These are phyloP conservation scores for Phalaenopsis hybrid DNA, from an alignment of 116 monocot genomes.

Conservation along the genomic window DNA sequence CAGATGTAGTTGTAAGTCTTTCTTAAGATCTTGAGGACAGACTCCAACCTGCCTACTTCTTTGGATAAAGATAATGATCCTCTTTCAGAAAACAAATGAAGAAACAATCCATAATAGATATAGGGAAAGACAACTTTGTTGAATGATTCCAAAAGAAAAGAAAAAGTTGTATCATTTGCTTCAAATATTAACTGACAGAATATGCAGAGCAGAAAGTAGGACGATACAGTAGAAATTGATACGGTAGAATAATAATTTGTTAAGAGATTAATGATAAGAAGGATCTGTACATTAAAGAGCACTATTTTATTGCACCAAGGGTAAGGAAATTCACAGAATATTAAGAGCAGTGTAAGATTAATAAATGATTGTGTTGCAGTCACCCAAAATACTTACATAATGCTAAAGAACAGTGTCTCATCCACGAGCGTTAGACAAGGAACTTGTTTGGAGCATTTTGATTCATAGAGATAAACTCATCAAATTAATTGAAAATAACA, in stretches of 20 bases:
- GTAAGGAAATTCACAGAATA: too few species aligned
- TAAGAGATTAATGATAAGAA: not conserved
- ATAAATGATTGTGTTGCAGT: too few species aligned
- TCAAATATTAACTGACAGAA: not conserved
- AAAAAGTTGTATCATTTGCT: not conserved
- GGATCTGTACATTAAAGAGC: not conserved
- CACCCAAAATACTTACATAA: too few species aligned
- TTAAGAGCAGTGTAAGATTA: too few species aligned
- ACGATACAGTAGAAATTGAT: not conserved
- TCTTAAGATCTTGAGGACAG: constrained; percentile 79
- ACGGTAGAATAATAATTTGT: not conserved
- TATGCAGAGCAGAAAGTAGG: not conserved
- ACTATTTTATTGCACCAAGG: not conserved
- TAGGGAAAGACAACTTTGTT: not conserved
- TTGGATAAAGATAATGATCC: constrained; percentile 49
- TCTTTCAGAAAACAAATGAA: constrained; percentile 11
- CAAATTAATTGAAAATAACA: too few species aligned
- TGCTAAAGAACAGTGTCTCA: too few species aligned
- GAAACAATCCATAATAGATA: not conserved
- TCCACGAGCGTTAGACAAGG: too few species aligned
- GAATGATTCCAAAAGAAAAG: too few species aligned
- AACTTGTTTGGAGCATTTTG: too few species aligned
- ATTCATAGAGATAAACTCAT: too few species aligned
- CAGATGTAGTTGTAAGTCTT: constrained; percentile 83
- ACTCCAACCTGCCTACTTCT: constrained; percentile 36